Evolutionary conservation across 345 rosid species (phyloP).

Genomic region (Cardiospermum halicacabum): DNA sequence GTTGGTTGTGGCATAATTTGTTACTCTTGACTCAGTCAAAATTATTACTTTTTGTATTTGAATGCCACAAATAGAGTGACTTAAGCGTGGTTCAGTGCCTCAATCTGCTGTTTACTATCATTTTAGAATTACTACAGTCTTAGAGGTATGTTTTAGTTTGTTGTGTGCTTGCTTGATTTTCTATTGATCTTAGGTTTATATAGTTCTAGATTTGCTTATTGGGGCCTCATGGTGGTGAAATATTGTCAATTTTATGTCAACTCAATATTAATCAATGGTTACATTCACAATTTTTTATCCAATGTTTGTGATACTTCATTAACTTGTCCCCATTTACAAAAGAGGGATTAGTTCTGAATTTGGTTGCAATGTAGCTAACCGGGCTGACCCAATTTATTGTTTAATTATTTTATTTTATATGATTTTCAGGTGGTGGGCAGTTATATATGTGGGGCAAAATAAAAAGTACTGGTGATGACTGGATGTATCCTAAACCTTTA

Average conservation of each 20-base stretch:
- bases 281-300: background rate
- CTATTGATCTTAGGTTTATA: background rate
- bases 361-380: background rate
- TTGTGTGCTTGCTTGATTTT: background rate
- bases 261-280: background rate
- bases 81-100: background rate
- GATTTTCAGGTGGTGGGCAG: conserved; percentile 85
- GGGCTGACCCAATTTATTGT: background rate
- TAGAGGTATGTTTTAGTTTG: background rate
- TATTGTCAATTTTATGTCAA: background rate
- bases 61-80: background rate
- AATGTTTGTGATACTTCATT: background rate
- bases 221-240: background rate
- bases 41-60: background rate
- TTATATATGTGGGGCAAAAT: conserved; percentile 99
- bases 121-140: background rate
- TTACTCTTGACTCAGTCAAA: too few species aligned
- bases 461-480: conserved; percentile 85
- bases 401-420: conserved; percentile 7
- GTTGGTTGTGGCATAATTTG: too few species aligned
- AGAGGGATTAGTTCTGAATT: background rate
- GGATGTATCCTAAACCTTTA: conserved; percentile 99
- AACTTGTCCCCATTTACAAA: background rate
- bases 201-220: background rate
- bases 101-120: background rate